Conservation (phyloP, 108 stramenopile species). For the Epithemia pelagica region DNA sequence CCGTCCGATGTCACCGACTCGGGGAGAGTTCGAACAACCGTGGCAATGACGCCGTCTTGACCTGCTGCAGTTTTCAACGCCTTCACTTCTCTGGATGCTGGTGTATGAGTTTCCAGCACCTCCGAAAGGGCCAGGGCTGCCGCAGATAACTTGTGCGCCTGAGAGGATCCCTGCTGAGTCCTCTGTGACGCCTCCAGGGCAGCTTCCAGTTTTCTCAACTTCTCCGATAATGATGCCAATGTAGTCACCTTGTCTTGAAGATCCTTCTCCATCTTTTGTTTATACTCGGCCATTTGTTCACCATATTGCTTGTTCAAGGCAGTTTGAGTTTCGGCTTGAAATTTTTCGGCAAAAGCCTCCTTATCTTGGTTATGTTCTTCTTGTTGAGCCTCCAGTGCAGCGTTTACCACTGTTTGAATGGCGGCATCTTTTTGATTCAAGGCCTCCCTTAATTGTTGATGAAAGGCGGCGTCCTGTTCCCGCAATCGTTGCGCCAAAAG, state of each 20-base stretch:
- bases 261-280: conserved; percentile 36
- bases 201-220: conserved; percentile 45
- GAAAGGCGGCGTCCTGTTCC: conserved; percentile 53
- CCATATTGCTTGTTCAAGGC: conserved; percentile 43
- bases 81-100: conserved; percentile 49
- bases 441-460: conserved; percentile 35
- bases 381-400: conserved; percentile 43
- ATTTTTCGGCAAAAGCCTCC: conserved; percentile 30
- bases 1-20: conserved; percentile 41
- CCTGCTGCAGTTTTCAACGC: conserved; percentile 54
- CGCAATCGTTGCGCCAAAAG: conserved; percentile 41
- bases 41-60: conserved; percentile 48
- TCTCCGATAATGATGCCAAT: conserved; percentile 43
- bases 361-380: conserved; percentile 33
- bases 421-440: conserved; percentile 63
- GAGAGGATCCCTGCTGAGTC: conserved; percentile 52
- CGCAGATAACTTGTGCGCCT: conserved; percentile 66
- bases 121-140: conserved; percentile 69
- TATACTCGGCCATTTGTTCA: conserved; percentile 28
- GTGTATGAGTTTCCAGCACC: conserved; percentile 50
- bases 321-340: conserved; percentile 37
- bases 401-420: conserved; percentile 45
- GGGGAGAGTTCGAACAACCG: conserved; percentile 47
- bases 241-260: conserved; percentile 41
- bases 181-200: conserved; percentile 41